Percentiles rank a stretch among this genome's conserved stretches.
phyloP scores from a whole-genome alignment of 179 eudicot species.

The Beta corolliflora region DNA sequence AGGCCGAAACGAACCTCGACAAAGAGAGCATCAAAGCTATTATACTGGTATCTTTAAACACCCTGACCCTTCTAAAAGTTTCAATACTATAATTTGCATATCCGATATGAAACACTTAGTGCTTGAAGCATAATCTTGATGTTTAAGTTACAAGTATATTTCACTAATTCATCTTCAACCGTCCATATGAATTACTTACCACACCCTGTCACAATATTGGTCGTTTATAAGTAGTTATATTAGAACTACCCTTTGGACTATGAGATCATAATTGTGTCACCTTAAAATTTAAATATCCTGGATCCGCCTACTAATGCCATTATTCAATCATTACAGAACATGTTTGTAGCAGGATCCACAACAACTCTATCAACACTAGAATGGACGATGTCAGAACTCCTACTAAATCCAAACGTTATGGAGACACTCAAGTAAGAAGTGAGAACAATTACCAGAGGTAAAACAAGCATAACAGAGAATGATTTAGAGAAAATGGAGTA shows the following conservation, averaged over 20 bases:
- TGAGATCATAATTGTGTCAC: too few relatives aligned
- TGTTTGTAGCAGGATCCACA: constrained; percentile 10
- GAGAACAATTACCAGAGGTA: constrained; percentile 22
- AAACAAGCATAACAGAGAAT: constrained; percentile 33
- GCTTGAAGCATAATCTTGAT: too few relatives aligned
- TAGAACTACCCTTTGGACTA: too few relatives aligned
- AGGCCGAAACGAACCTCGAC: constrained; percentile 10
- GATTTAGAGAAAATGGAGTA: constrained; percentile 46
- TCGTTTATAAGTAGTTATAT: too few relatives aligned
- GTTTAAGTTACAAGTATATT: too few relatives aligned
- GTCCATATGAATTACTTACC: too few relatives aligned
- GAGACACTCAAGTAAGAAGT: constrained; percentile 39
- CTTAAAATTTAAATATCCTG: too few relatives aligned
- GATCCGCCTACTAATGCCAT: not conserved
- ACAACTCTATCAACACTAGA: constrained; percentile 30
- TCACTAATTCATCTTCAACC: too few relatives aligned
- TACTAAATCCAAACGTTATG: constrained; percentile 41
- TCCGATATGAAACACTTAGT: too few relatives aligned
- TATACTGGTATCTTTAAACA: constrained; percentile 25
- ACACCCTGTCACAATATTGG: too few relatives aligned
- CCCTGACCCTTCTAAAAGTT: too few relatives aligned
- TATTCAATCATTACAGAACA: not conserved
- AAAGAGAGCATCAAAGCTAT: constrained; percentile 37
- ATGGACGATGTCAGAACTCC: constrained; percentile 63
- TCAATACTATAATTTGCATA: too few relatives aligned